phyloP scores from a whole-genome alignment of 139 green algal species.

The Yamagishiella unicocca region DNA sequence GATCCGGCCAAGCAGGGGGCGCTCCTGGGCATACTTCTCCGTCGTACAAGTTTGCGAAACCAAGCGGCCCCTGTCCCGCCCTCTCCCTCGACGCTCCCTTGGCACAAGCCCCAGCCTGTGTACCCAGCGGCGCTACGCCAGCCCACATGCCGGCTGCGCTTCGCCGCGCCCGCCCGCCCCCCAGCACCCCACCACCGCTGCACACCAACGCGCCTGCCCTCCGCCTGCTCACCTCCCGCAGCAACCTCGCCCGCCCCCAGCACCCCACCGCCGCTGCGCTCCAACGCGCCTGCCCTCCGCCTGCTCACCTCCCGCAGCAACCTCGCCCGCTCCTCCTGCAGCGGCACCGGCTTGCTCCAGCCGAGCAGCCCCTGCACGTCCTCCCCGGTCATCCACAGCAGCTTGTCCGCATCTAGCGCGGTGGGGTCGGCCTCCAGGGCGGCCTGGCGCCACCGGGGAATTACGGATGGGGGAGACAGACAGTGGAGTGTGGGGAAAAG shows the following conservation, averaged over 20 bases:
- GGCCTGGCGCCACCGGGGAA: conserved; percentile 34
- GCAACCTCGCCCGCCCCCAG: neutral
- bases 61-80: too few relatives aligned
- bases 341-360: conserved; percentile 74
- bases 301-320: conserved; percentile 84
- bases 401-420: conserved; percentile 63
- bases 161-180: neutral
- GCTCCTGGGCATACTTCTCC: too few relatives aligned
- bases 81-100: too few relatives aligned
- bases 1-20: too few relatives aligned
- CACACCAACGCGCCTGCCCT: too few relatives aligned
- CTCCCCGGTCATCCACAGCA: conserved; percentile 61
- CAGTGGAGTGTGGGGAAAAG: neutral
- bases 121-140: too few relatives aligned
- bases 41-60: too few relatives aligned
- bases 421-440: conserved; percentile 66
- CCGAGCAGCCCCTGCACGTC: conserved; percentile 64
- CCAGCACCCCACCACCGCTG: neutral
- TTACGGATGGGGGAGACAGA: neutral
- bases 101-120: too few relatives aligned
- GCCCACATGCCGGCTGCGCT: neutral
- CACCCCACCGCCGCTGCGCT: neutral
- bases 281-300: neutral
- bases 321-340: conserved; percentile 86
- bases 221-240: neutral